Evolutionary conservation across 2,329 filamentous ascomycete genomes (phyloP).

Genomic region (Sporothrix humicola): DNA sequence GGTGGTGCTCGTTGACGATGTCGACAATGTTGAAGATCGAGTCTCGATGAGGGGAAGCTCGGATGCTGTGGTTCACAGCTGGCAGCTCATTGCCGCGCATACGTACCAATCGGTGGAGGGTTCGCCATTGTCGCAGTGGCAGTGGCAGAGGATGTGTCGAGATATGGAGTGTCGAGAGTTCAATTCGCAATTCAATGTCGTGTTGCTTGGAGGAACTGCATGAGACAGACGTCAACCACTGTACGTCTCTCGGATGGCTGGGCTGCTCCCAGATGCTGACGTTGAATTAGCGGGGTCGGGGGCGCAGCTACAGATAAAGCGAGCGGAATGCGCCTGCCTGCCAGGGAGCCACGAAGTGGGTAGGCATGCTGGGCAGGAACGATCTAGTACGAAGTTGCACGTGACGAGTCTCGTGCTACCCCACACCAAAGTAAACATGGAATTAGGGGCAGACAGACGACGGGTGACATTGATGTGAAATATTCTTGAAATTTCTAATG

Average conservation of each 20-base stretch:
- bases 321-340: slow-evolving; percentile 31
- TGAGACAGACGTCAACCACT: neutral
- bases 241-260: slow-evolving; percentile 28
- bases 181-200: neutral
- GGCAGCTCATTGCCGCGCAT: neutral
- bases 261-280: slow-evolving; percentile 25
- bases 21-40: neutral
- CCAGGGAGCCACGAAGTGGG: slow-evolving; percentile 9
- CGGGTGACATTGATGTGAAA: neutral
- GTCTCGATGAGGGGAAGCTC: neutral
- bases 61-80: neutral
- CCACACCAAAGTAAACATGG: neutral
- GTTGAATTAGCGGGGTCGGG: slow-evolving; percentile 34
- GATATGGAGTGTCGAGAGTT: slow-evolving; percentile 16
- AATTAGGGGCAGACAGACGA: neutral
- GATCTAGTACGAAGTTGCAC: neutral
- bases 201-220: neutral
- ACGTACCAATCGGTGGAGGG: slow-evolving; percentile 61
- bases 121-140: slow-evolving; percentile 51
- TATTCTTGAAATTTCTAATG: neutral
- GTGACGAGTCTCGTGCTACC: neutral
- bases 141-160: neutral
- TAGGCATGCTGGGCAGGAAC: neutral
- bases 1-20: too few species aligned
- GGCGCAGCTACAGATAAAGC: slow-evolving; percentile 33